phyloP scores from a whole-genome alignment of 345 rosid genomes.

The Limnanthes douglasii region DNA sequence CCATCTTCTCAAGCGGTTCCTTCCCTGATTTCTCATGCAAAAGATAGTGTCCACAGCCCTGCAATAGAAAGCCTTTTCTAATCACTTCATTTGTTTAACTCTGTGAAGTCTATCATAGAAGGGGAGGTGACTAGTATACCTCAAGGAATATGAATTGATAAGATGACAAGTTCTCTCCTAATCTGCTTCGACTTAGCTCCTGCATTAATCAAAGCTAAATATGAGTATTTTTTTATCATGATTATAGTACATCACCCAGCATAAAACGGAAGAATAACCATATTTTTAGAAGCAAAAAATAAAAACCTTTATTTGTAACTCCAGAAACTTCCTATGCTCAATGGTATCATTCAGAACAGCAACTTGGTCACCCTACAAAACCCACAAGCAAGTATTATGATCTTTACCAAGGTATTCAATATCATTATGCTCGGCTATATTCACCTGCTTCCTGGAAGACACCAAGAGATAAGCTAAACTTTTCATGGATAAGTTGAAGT shows the following conservation, averaged over 20 bases:
- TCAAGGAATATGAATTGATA: constrained; percentile 19
- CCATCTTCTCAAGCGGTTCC: constrained; percentile 24
- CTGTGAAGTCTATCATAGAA: not conserved
- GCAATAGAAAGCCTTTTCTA: constrained; percentile 4
- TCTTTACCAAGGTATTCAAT: too few relatives aligned
- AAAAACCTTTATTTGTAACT: constrained; percentile 25
- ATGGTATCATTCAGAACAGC: constrained; percentile 14
- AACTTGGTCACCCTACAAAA: constrained; percentile 17
- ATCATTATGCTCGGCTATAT: too few relatives aligned
- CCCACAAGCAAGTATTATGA: not conserved
- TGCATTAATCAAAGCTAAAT: too few relatives aligned
- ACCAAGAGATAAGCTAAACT: too few relatives aligned
- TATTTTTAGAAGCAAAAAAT: too few relatives aligned
- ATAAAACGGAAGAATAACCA: too few relatives aligned
- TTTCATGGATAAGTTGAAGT: too few relatives aligned
- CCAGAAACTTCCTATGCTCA: constrained; percentile 23
- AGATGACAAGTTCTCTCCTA: constrained; percentile 13
- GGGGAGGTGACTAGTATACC: constrained; percentile 11
- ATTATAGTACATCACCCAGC: too few relatives aligned
- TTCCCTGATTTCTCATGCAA: constrained; percentile 14
- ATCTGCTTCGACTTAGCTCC: constrained; percentile 27
- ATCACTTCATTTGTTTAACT: not conserved
- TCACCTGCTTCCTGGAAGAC: too few relatives aligned
- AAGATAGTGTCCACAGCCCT: constrained; percentile 25
- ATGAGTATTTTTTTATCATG: too few relatives aligned